phyloP scores from a whole-genome alignment of 148 eudicot genomes.

The Heliamphora exappendiculata region DNA sequence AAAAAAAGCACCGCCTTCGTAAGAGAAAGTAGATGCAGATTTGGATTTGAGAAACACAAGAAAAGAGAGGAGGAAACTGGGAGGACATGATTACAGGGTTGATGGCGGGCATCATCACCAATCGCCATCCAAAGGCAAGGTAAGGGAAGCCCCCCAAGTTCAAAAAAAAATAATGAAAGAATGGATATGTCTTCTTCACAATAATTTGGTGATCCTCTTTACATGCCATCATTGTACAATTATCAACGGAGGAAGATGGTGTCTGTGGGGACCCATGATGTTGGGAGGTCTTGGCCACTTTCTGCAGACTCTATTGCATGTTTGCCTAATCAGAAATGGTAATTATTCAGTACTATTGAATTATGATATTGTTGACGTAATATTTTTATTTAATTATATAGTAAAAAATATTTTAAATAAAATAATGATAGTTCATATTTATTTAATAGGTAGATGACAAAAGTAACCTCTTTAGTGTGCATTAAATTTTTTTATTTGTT shows the following conservation, averaged over 20 bases:
- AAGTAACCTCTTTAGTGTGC: no score
- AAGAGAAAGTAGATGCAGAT: no score
- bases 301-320: constrained; percentile 9
- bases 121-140: background rate
- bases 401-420: no score
- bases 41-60: background rate
- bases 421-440: no score
- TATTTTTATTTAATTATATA: no score
- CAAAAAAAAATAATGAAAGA: background rate
- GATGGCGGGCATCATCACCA: background rate
- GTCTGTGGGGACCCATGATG: constrained; percentile 8
- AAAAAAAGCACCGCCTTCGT: no score
- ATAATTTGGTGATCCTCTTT: background rate
- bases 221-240: constrained; percentile 14
- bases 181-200: background rate
- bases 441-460: no score
- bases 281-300: constrained; percentile 7
- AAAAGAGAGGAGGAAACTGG: background rate
- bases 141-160: background rate
- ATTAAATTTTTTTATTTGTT: no score
- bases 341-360: no score
- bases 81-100: background rate
- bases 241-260: background rate
- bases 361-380: no score
- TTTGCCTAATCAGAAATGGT: no score